phyloP scores from a whole-genome alignment of 1,284 basidiomycete species.

The Chondrostereum purpureum region DNA sequence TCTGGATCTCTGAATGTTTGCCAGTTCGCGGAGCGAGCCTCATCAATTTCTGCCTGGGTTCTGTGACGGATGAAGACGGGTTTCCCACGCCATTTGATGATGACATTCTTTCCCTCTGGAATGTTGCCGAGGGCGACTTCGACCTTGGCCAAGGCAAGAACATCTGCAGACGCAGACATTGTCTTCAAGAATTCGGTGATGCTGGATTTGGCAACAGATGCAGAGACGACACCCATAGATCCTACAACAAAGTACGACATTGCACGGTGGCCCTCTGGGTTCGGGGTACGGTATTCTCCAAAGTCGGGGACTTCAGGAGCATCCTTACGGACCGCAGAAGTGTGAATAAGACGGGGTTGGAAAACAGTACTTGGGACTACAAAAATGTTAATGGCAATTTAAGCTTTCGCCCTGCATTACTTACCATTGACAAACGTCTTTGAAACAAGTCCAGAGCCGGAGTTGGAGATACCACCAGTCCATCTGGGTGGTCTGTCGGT shows the following conservation, averaged over 20 bases:
- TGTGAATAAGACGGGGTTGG: slow-evolving; percentile 71
- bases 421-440: slow-evolving; percentile 68
- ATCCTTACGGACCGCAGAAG: slow-evolving; percentile 57
- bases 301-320: slow-evolving; percentile 86
- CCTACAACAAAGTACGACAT: slow-evolving; percentile 98
- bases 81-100: slow-evolving; percentile 99
- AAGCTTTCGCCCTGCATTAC: slow-evolving; percentile 20
- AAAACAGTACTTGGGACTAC: slow-evolving; percentile 46
- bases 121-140: slow-evolving; percentile 90
- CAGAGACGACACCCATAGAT: slow-evolving; percentile 88
- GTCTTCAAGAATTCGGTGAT: slow-evolving; percentile 94
- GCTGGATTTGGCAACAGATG: slow-evolving; percentile 90
- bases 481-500: slow-evolving; percentile 63
- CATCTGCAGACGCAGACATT: slow-evolving; percentile 97
- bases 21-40: slow-evolving; percentile 84
- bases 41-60: slow-evolving; percentile 87
- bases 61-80: slow-evolving; percentile 99
- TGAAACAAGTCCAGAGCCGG: slow-evolving; percentile 53
- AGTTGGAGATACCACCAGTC: slow-evolving; percentile 50
- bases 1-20: slow-evolving; percentile 90
- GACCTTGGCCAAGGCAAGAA: slow-evolving; percentile 96
- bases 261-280: slow-evolving; percentile 70
- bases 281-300: slow-evolving; percentile 72
- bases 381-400: slow-evolving; percentile 19
- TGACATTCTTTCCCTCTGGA: slow-evolving; percentile 96